These are phyloP conservation scores for Mycena pura DNA, from an alignment of 768 basidiomycete species.

Conservation along the genomic window DNA sequence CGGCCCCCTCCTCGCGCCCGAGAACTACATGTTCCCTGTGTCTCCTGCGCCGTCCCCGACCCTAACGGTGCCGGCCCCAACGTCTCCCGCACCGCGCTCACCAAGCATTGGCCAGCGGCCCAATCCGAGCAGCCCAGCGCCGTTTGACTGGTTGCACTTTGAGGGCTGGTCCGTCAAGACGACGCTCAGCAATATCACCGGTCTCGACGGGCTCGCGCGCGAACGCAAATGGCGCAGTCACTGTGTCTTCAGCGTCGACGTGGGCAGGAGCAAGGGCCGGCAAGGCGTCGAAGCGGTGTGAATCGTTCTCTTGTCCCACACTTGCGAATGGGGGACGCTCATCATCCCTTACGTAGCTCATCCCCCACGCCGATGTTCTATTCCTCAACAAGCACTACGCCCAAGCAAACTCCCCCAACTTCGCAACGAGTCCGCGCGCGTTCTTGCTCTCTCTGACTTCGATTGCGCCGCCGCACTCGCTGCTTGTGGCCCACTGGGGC, in stretches of 20 bases:
- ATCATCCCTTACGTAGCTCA: conserved; percentile 61
- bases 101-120: conserved; percentile 7
- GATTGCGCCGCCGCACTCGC: conserved; percentile 72
- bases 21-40: conserved; percentile 65
- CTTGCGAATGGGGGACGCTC: conserved; percentile 8
- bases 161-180: conserved; percentile 84
- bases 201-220: conserved; percentile 80
- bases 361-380: conserved; percentile 84
- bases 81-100: conserved; percentile 37
- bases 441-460: conserved; percentile 77
- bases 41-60: conserved; percentile 43
- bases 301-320: conserved; percentile 26
- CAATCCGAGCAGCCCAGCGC: conserved; percentile 69
- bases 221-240: conserved; percentile 86
- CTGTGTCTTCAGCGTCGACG: conserved; percentile 82
- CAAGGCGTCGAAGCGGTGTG: conserved; percentile 84
- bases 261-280: conserved; percentile 68
- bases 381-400: conserved; percentile 81
- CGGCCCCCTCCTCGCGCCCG: conserved; percentile 82
- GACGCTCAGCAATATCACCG: conserved; percentile 78
- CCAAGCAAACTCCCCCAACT: conserved; percentile 62
- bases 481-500: conserved; percentile 86
- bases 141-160: conserved; percentile 88
- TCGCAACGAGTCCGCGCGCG: conserved; percentile 71
- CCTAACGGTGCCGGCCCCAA: conserved; percentile 34